Base-by-base conservation (phyloP, 169 alveolate genomes). In the Hepatocystis sp. region DNA sequence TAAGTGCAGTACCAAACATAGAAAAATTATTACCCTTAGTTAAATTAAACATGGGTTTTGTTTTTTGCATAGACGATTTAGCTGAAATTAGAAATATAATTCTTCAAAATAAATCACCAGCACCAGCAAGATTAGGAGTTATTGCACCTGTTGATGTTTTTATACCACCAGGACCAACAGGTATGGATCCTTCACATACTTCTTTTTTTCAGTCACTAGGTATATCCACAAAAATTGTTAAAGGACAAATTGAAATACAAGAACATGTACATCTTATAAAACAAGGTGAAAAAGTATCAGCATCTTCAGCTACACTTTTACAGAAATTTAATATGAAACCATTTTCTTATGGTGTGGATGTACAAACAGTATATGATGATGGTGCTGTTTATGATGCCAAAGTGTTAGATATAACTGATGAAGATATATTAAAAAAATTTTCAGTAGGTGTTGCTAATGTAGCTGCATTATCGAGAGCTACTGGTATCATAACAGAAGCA, bases 121-220 rank as follows among this genome's bases (percentile, higher is more conserved):
- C 99, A 34, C 99, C 99, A 30, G 99, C 99, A 47, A 94, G 97
- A 89, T 98, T 97, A 66, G 99, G 99, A 84, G 98, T 97, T 66
- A 85, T 97, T 46, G 98, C 99, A 42, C 99, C 99, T 1, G 93
- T 93, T 78, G 99, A 98, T 90, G 99, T 98, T 64, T 94, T 94
- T 92, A 97, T 99, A 66, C 99, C 99, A 8, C 98, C 99, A 42
- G 99, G 99, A 7, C 98, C 99, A 27, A 98, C 99, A 28, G 99
- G 99, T 66, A 94, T 99, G 97, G 99, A 99, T 88, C 99, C 99
- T 30, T 97, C 99, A 25, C 99, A 97, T 93, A 98, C 99, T 28
- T 94, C 98, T 56, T 99, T 98, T 98, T 99, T 99, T 98, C 99
- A 99, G 92, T 98, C 99, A 36, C 94, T 98, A 85, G 98, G 99